Evolutionary conservation across 129 eudicot genomes (phyloP), one percentile per base, ranked within the genome.

Genomic region (Pulicaria dysenterica): DNA sequence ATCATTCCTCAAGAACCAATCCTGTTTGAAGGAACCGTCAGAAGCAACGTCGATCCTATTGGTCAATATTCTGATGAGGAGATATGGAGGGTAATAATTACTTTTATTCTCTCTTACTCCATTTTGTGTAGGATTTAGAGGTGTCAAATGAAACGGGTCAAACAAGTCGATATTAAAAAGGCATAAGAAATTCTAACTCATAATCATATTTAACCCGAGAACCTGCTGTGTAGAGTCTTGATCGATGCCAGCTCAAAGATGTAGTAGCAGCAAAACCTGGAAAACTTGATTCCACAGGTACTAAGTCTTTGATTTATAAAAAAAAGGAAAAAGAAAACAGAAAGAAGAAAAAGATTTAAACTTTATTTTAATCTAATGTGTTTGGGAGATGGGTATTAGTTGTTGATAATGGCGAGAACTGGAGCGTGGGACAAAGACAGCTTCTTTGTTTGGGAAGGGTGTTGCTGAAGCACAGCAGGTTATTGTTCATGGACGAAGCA

Each of bases 1-100:
- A 95, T 95, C 86, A 95, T 90, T 77, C 99, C 99, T 54, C 99
- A 95, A 80, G 99, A 95, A 64, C 99, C 99, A 11, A 88, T 86
- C 77, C 93, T 90, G 71, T 95, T 95, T 46, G 94, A 90, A 86
- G 99, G 99, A 67, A 95, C 97, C 3, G 91, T 95, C n/a, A 82
- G 99, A 58, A 90, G 91, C 94, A 95, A 95, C 88, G 82, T 95
- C 34, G 99, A 95, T 55, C 99, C 99, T 4, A 84, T 83, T 34
- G 96, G 91, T 24, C 84, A 67, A 43, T 85, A 88, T 72, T 83
- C 97, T 7, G 99, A 95, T 63, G 96, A 86, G 7, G 97, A 91
- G 74, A 95, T 95, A 46, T 95, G 99, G 99, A 83, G 86, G 77
- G 82, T 77, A 77, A 72, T 44, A 13, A n/a, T n/a, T n/a, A 15